A percentile compares a stretch with the other conserved stretches of the same genome.
These are phyloP conservation scores for Musa acuminata DNA, from an alignment of 176 grass and related monocot species.

Conservation along the genomic window DNA sequence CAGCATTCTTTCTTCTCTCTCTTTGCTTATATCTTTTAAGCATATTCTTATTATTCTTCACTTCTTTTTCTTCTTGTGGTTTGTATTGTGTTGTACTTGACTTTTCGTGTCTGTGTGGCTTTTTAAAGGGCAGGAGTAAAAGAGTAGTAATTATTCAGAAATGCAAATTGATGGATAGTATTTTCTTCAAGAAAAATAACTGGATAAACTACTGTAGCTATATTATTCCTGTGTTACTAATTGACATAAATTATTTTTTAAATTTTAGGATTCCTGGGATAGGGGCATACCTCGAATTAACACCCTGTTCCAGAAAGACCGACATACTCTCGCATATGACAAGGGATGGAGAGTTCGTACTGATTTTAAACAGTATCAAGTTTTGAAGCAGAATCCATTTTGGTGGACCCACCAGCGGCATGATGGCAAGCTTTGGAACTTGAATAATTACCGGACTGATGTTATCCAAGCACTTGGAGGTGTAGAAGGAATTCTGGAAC, in stretches of 20 bases:
- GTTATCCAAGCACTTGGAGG: conserved; percentile 99
- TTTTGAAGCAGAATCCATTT: conserved; percentile 97
- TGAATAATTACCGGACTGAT: conserved; percentile 99
- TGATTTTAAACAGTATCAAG: conserved; percentile 99
- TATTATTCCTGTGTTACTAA: background rate
- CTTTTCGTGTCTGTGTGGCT: background rate
- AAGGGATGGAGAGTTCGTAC: conserved; percentile 98
- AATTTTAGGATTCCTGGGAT: conserved; percentile 74
- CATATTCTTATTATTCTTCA: too few species aligned
- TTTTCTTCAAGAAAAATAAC: too few species aligned
- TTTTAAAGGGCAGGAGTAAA: too few species aligned
- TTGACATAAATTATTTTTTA: background rate
- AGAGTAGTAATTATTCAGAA: too few species aligned
- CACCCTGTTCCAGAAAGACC: conserved; percentile 98
- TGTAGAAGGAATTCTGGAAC: conserved; percentile 93
- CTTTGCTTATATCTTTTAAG: too few species aligned
- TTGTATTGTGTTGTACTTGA: background rate
- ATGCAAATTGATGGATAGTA: too few species aligned
- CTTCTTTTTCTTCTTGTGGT: too few species aligned
- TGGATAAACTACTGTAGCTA: too few species aligned
- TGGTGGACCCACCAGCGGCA: conserved; percentile 99
- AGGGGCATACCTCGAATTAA: conserved; percentile 97
- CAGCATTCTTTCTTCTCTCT: too few species aligned
- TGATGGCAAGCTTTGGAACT: conserved; percentile 96
- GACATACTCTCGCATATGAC: conserved; percentile 84